Evolutionary conservation across 2,329 filamentous ascomycete genomes (phyloP).

Genomic region (Myotisia sp.): DNA sequence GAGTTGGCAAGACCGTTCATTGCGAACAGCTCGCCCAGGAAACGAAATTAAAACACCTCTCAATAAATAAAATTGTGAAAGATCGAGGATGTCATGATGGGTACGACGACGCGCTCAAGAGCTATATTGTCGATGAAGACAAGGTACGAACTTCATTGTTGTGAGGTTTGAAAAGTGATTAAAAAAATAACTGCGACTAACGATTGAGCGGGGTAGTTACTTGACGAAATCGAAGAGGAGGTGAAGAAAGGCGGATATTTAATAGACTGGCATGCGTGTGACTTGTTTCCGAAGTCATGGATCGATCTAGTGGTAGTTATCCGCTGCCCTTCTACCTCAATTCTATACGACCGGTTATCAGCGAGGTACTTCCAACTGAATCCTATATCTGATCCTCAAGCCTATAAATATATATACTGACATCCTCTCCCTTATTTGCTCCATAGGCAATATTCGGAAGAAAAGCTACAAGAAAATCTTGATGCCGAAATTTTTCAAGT

Average conservation of each 20-base stretch:
- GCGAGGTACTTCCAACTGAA: constrained; percentile 43
- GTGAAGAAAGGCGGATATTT: constrained; percentile 66
- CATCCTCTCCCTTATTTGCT: constrained; percentile 5
- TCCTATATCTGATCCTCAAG: background rate
- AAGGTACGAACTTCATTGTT: constrained; percentile 56
- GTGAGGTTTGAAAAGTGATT: too few relatives aligned
- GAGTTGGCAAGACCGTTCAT: constrained; percentile 90
- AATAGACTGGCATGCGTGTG: constrained; percentile 97
- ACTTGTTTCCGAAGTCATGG: constrained; percentile 84
- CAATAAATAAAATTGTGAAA: constrained; percentile 84
- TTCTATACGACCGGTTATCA: constrained; percentile 71
- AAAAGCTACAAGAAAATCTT: constrained; percentile 88
- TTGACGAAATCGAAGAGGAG: constrained; percentile 79
- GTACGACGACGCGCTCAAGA: constrained; percentile 70
- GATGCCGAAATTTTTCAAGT: constrained; percentile 98
- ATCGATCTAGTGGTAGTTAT: constrained; percentile 91
- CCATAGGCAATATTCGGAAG: constrained; percentile 60
- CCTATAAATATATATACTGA: too few relatives aligned
- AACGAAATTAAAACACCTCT: constrained; percentile 66
- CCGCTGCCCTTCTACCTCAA: constrained; percentile 57
- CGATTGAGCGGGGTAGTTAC: too few relatives aligned
- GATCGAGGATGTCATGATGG: constrained; percentile 75
- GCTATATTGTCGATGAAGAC: constrained; percentile 92
- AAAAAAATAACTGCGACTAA: too few relatives aligned
- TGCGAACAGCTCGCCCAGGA: constrained; percentile 65